Percentiles rank a stretch among this genome's conserved stretches.
phyloP scores from a whole-genome alignment of 345 rosid species.

The Bruguiera sexangula region DNA sequence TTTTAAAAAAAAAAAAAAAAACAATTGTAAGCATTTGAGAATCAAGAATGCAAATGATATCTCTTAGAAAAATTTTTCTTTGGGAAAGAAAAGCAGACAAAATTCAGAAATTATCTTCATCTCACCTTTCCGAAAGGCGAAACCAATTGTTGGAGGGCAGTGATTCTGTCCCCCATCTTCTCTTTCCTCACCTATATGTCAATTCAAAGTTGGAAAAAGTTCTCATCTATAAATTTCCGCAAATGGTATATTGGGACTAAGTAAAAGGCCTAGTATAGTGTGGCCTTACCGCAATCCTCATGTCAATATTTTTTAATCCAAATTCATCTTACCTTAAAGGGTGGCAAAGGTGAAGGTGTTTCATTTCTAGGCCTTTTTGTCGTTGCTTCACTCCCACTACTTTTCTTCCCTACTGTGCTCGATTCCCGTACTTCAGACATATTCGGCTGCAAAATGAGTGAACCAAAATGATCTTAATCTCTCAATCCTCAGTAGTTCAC shows the following conservation, averaged over 20 bases:
- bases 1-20: not conserved
- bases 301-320: conserved; percentile 8
- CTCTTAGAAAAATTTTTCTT: conserved; percentile 5
- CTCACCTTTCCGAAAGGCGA: conserved; percentile 99
- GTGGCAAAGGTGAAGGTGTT: conserved; percentile 69
- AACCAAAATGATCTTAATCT: conserved; percentile 4
- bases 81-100: conserved; percentile 18
- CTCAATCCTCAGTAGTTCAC: conserved; percentile 5
- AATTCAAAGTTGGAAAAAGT: conserved; percentile 21
- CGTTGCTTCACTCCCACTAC: conserved; percentile 52
- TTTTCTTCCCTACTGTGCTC: conserved; percentile 56
- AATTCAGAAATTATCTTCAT: conserved; percentile 5
- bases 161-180: conserved; percentile 99
- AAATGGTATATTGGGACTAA: not conserved
- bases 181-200: conserved; percentile 82
- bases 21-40: conserved; percentile 9
- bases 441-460: conserved; percentile 30
- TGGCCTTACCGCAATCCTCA: too few relatives aligned
- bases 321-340: conserved; percentile 69
- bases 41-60: conserved; percentile 24
- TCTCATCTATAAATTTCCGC: conserved; percentile 14
- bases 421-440: conserved; percentile 52
- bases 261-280: not conserved
- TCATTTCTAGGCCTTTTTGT: conserved; percentile 76
- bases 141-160: conserved; percentile 99